A percentile compares a stretch with the other conserved stretches of the same genome.
Evolutionary conservation across 176 grass and related monocot genomes (phyloP).

Genomic region (Dactylis glomerata): DNA sequence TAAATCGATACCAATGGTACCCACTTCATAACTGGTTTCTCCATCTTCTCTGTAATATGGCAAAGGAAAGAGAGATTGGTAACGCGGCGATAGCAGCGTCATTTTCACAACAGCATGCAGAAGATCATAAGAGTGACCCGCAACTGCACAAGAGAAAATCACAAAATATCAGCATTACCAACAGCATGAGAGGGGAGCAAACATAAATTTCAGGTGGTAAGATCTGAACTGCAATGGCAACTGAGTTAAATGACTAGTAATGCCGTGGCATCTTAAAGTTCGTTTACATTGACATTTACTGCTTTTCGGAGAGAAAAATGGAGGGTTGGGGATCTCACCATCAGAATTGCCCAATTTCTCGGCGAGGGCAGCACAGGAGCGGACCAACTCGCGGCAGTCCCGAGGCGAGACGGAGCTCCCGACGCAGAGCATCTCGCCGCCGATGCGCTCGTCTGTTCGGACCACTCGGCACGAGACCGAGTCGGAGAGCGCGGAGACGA

Average conservation of each 20-base stretch:
- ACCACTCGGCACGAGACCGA: conserved; percentile 50
- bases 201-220: background rate
- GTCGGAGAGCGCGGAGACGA: conserved; percentile 49
- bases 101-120: conserved; percentile 51
- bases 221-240: background rate
- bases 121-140: conserved; percentile 44
- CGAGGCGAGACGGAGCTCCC: conserved; percentile 49
- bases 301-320: background rate
- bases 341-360: conserved; percentile 40
- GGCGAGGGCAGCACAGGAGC: conserved; percentile 40
- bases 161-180: background rate
- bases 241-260: background rate
- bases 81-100: conserved; percentile 36
- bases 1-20: conserved; percentile 36
- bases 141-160: conserved; percentile 27
- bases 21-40: conserved; percentile 28
- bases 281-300: background rate
- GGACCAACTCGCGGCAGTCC: conserved; percentile 53
- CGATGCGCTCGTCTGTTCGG: background rate
- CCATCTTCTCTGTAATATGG: conserved; percentile 41
- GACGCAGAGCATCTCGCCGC: conserved; percentile 35
- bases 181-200: background rate
- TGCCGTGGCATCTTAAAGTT: background rate
- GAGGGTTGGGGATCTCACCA: conserved; percentile 21
- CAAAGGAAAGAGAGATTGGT: conserved; percentile 35